A percentile compares a stretch with the other conserved stretches of the same genome.
Evolutionary conservation across 352 stramenopile genomes (phyloP).

Genomic region (Globisporangium solare): DNA sequence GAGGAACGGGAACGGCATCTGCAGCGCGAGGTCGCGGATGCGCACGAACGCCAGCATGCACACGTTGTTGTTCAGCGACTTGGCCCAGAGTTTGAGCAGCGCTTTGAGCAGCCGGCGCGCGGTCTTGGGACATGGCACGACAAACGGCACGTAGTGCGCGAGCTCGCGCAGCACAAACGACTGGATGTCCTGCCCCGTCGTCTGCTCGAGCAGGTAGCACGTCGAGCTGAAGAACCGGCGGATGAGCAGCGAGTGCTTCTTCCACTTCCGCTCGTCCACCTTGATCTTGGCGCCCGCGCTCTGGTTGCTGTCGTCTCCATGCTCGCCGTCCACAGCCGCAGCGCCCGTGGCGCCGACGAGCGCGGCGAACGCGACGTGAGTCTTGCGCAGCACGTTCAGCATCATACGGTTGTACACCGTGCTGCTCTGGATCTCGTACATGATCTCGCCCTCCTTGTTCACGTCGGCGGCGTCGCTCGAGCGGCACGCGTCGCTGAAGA

Average conservation of each 20-base stretch:
- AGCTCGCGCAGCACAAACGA: slow-evolving; percentile 82
- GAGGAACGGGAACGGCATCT: slow-evolving; percentile 95
- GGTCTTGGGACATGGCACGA: slow-evolving; percentile 65
- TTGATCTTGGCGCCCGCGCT: slow-evolving; percentile 21
- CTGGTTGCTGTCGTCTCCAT: slow-evolving; percentile 24
- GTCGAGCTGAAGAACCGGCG: slow-evolving; percentile 91
- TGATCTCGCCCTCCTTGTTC: slow-evolving; percentile 68
- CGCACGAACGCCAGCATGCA: slow-evolving; percentile 94
- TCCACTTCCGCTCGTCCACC: slow-evolving; percentile 78
- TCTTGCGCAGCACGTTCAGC: slow-evolving; percentile 89
- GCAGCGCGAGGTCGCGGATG: slow-evolving; percentile 92
- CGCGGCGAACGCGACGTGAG: slow-evolving; percentile 81
- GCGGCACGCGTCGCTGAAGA: slow-evolving; percentile 93
- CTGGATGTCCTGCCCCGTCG: slow-evolving; percentile 70
- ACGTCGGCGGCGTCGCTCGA: slow-evolving; percentile 82
- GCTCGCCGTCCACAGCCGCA: slow-evolving; percentile 15
- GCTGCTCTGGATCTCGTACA: slow-evolving; percentile 91
- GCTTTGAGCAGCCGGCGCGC: slow-evolving; percentile 70
- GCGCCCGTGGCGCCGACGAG: slow-evolving; percentile 51
- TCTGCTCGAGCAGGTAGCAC: slow-evolving; percentile 91
- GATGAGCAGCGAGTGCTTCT: slow-evolving; percentile 78
- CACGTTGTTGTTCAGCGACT: slow-evolving; percentile 71
- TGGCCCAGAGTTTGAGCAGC: slow-evolving; percentile 84
- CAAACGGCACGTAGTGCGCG: slow-evolving; percentile 66
- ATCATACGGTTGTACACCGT: slow-evolving; percentile 95